Evolutionary conservation across 371 early-diverging fungal genomes (phyloP).

Genomic region (Dinochytrium kinnereticum): DNA sequence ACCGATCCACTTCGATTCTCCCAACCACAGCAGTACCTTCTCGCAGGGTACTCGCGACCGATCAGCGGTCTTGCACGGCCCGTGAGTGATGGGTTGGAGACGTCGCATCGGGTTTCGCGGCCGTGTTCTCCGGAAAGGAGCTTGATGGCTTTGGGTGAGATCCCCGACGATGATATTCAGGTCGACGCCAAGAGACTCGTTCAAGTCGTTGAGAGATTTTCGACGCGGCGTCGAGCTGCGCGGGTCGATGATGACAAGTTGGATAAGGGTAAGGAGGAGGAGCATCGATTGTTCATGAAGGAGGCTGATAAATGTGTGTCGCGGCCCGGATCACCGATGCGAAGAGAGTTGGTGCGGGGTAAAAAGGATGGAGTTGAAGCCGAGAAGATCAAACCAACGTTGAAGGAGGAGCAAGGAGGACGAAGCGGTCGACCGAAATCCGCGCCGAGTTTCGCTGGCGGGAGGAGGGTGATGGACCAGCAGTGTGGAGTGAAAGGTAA

Average conservation of each 20-base stretch:
- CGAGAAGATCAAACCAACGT: not conserved
- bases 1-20: not conserved
- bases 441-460: not conserved
- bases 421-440: not conserved
- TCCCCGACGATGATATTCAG: not conserved
- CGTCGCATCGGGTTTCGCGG: constrained; percentile 1
- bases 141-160: too few relatives aligned
- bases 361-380: not conserved
- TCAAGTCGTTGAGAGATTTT: not conserved
- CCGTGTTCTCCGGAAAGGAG: not conserved
- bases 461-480: not conserved
- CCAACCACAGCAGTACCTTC: constrained; percentile 3
- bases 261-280: not conserved
- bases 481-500: not conserved
- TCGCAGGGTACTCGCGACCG: constrained; percentile 7
- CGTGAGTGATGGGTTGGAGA: not conserved
- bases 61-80: not conserved
- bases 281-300: constrained; percentile 3
- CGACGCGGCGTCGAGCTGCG: not conserved
- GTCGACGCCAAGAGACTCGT: constrained; percentile 5
- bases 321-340: constrained; percentile 2
- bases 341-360: not conserved
- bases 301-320: constrained; percentile 1
- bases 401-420: not conserved
- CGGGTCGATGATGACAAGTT: not conserved